Percentiles rank a stretch among this genome's conserved stretches.
These are phyloP conservation scores for Russula dissimulans DNA, from an alignment of 768 basidiomycete species.

Conservation along the genomic window DNA sequence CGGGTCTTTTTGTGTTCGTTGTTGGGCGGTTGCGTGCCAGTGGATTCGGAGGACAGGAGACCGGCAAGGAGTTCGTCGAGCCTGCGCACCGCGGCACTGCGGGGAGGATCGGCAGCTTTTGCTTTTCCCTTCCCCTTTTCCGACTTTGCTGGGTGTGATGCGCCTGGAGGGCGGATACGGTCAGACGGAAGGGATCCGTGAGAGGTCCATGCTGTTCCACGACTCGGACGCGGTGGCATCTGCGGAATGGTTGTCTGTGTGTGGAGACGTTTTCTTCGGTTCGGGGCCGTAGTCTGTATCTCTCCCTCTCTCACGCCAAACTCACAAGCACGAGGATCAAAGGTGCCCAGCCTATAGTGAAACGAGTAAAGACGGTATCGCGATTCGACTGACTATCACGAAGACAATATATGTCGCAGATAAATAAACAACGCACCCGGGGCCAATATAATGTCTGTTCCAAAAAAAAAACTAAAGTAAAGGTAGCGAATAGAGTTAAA, in stretches of 20 bases:
- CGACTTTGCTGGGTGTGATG: background rate
- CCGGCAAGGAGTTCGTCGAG: slow-evolving; percentile 15
- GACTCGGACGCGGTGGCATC: slow-evolving; percentile 10
- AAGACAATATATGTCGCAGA: background rate
- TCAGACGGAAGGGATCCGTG: background rate
- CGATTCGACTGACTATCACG: no score
- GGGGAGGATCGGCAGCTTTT: slow-evolving; percentile 3
- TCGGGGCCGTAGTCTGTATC: no score
- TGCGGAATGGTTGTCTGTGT: no score
- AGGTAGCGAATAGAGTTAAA: background rate
- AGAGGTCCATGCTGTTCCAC: slow-evolving; percentile 6
- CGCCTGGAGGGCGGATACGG: background rate
- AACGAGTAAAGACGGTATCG: background rate
- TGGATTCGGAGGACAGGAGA: background rate
- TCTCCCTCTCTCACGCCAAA: no score
- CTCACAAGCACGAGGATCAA: no score
- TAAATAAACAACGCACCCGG: background rate
- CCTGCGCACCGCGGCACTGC: slow-evolving; percentile 7
- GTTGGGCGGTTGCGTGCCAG: background rate
- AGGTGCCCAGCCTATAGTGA: no score
- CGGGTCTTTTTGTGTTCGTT: background rate
- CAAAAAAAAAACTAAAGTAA: background rate
- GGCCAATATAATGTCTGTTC: no score
- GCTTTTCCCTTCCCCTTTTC: slow-evolving; percentile 13
- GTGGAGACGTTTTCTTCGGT: no score